Base-by-base conservation (phyloP, 108 stramenopile species). In the Fragilaria radians region DNA sequence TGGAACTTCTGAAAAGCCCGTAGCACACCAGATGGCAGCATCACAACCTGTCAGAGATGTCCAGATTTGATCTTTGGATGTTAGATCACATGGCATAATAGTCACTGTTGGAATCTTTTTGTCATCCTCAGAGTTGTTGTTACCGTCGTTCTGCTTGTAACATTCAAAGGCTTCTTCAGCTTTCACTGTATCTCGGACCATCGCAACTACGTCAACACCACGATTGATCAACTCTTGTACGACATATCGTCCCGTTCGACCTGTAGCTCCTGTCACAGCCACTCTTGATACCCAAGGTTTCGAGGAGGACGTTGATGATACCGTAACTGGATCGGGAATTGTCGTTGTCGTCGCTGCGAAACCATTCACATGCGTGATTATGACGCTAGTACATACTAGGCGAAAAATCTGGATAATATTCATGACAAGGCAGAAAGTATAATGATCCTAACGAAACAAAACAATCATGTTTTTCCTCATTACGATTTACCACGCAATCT, bases 11-110 rank as follows among this genome's bases (percentile, higher is more conserved):
- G 69, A 59, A 63, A 92, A 88, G 32, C 91, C 91, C 0, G 91
- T 88, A 18, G 91, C 86, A 51, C 83, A 84, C 91, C 91, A 92
- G 63, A 92, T 80, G 24, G 74, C 79, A 5, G 83, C 85, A 65
- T 92, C 86, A 22, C 79, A 73, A 26, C 61, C 71, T 3, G 58
- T 46, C 26, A 85, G 18, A 28, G 60, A 21, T 3, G 22, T 2
- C 1, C 3, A 2, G 4, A 57, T 32, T 32, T 57, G n/a, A 2
- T 1, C 1, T 17, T 29, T 11, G 32, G 14, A 26, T 1, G 32
- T 36, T 17, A 36, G 22, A 52, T 49, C 47, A 28, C 14, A 22
- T 7, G 32, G 1, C 7, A 17, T 46, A n/a, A 57, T 2, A 1
- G 17, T 27, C 33, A 63, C 48, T 71, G 67, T 32, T n/a, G 45